Base-by-base conservation (phyloP, 768 basidiomycete species). In the Boletus subcaerulescens region DNA sequence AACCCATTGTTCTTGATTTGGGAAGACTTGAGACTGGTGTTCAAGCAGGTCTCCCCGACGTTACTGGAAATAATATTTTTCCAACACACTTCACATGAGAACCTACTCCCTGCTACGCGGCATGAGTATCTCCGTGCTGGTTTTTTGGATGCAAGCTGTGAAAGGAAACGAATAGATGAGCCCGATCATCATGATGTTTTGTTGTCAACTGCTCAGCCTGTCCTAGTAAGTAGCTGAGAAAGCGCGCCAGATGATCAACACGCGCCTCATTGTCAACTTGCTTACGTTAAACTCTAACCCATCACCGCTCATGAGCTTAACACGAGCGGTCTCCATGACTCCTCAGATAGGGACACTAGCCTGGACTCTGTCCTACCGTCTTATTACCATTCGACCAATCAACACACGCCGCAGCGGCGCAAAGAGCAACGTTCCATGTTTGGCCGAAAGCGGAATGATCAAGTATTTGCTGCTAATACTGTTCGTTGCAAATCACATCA, bases 401-500 rank as follows among this genome's bases (percentile, higher is more conserved):
- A 26, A 24, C n/a, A 29, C 38, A 9, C 31, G 35, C 36, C 46
- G 8, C 40, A 32, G 41, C 31, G 31, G 48, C 41, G 40, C 50
- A 36, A 53, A 38, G 32, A 35, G 2, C 52, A 31, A 31, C 35
- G 15, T 41, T 20, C 32, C 45, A 41, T 18, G 41, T 14, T 40
- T 35, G 42, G 46, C 42, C 31, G 45, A 50, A 47, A 38, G 32
- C 53, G 44, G 48, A n/a, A 50, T 48, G 51, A 54, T 60, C 47
- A 45, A 38, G n/a, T 54, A 20, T 35, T 29, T 48, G 20, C 14
- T 54, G 12, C 11, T 51, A 15, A 29, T 63, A 48, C 18, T 69
- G 35, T 52, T 59, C 52, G 50, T 58, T 46, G 41, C 56, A 46
- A 50, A 44, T 33, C 52, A 53, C 35, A 35, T 59, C 49, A 49